These are phyloP conservation scores for Salvia sclarea DNA, from an alignment of 305 asterid species.

Conservation along the genomic window DNA sequence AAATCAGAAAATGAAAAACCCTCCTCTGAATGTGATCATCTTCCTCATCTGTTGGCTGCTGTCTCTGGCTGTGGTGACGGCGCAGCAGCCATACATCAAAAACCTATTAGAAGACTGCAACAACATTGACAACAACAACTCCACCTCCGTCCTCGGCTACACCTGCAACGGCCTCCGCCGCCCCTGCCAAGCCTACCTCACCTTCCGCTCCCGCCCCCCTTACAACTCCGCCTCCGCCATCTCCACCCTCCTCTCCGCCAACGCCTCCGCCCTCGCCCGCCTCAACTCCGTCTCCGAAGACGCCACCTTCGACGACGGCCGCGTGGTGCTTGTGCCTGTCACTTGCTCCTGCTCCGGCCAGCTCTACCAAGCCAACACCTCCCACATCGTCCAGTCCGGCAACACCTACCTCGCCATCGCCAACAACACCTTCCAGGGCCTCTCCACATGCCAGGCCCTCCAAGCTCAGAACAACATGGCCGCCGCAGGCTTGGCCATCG, in stretches of 20 bases:
- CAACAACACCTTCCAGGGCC: constrained; percentile 52
- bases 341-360: constrained; percentile 80
- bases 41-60: constrained; percentile 35
- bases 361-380: constrained; percentile 53
- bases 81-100: constrained; percentile 72
- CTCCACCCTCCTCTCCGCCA: constrained; percentile 50
- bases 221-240: constrained; percentile 54
- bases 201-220: constrained; percentile 71
- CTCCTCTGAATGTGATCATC: constrained; percentile 17
- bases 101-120: constrained; percentile 32
- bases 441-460: constrained; percentile 77
- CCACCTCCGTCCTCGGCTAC: constrained; percentile 70
- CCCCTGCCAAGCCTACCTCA: constrained; percentile 68
- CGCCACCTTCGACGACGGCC: constrained; percentile 34
- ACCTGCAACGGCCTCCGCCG: constrained; percentile 62
- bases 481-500: constrained; percentile 4
- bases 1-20: constrained; percentile 22
- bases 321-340: constrained; percentile 61
- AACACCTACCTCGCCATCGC: constrained; percentile 40
- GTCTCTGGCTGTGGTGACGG: constrained; percentile 36
- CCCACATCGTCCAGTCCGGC: constrained; percentile 34
- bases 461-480: constrained; percentile 41
- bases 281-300: constrained; percentile 56
- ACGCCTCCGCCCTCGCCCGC: constrained; percentile 48
- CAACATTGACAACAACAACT: constrained; percentile 25